Evolutionary conservation across 148 eudicot genomes (phyloP).

Genomic region (Salicornia ramosissima): DNA sequence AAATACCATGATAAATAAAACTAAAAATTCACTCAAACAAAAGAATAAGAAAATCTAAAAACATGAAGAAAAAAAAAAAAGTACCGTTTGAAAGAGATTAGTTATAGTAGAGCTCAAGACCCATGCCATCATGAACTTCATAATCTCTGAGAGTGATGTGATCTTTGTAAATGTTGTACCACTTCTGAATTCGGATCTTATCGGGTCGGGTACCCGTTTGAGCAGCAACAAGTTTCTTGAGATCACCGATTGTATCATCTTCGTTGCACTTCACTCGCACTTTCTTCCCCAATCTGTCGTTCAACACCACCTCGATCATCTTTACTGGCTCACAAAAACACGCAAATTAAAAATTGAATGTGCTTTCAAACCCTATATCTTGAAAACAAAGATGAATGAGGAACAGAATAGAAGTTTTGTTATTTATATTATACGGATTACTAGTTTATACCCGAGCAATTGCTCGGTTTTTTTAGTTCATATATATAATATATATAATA

Average conservation of each 20-base stretch:
- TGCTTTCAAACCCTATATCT: no score
- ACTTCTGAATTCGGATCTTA: slow-evolving; percentile 86
- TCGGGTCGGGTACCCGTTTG: slow-evolving; percentile 86
- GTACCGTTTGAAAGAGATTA: slow-evolving; percentile 5
- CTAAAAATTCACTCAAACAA: no score
- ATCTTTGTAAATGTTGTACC: slow-evolving; percentile 90
- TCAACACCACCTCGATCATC: slow-evolving; percentile 36
- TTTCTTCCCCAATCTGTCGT: slow-evolving; percentile 44
- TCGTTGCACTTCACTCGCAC: slow-evolving; percentile 92
- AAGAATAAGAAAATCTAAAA: no score
- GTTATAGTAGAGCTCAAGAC: slow-evolving; percentile 94
- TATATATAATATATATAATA: no score
- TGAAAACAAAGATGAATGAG: no score
- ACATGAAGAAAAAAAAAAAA: neutral
- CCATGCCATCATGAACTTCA: slow-evolving; percentile 98
- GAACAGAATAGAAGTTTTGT: no score
- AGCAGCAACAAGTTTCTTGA: slow-evolving; percentile 91
- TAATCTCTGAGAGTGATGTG: slow-evolving; percentile 85
- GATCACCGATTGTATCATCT: slow-evolving; percentile 88
- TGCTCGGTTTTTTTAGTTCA: no score
- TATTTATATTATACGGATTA: no score
- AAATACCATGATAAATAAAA: no score
- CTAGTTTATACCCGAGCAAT: no score
- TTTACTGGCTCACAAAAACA: no score
- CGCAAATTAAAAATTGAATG: no score